phyloP scores from a whole-genome alignment of 768 basidiomycete genomes.

The Boletus rubescentipes region DNA sequence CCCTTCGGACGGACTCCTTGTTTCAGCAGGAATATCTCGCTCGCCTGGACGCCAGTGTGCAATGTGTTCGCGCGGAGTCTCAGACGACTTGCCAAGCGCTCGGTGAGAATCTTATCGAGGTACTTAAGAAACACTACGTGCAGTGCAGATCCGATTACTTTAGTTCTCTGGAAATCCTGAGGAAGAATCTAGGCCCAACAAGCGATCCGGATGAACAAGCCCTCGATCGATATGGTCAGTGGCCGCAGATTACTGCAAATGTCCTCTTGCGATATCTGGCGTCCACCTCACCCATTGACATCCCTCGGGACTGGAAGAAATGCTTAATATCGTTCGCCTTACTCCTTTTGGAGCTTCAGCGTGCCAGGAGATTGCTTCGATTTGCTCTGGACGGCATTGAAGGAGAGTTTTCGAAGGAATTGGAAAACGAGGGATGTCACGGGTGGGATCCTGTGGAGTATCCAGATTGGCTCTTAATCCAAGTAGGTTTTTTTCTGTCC shows the following conservation, averaged over 20 bases:
- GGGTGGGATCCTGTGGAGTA: slow-evolving; percentile 13
- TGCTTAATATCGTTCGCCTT: slow-evolving; percentile 29
- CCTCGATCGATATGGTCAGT: slow-evolving; percentile 12
- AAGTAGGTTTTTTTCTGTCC: slow-evolving; percentile 31
- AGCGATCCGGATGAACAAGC: neutral
- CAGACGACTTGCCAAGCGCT: too few species aligned
- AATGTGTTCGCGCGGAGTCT: too few species aligned
- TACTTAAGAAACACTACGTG: neutral
- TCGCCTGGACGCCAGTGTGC: too few species aligned
- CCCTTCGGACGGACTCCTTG: too few species aligned
- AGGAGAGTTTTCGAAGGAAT: slow-evolving; percentile 31
- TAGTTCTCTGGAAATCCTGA: neutral
- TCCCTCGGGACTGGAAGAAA: slow-evolving; percentile 27
- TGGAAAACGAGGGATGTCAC: slow-evolving; percentile 18
- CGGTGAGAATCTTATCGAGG: too few species aligned
- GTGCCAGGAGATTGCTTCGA: slow-evolving; percentile 5
- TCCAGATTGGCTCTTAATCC: slow-evolving; percentile 44
- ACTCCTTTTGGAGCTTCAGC: slow-evolving; percentile 19
- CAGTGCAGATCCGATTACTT: neutral
- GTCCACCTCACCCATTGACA: neutral
- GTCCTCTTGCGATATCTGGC: neutral
- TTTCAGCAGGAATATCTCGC: too few species aligned
- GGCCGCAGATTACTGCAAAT: slow-evolving; percentile 28
- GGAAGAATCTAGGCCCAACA: slow-evolving; percentile 10
- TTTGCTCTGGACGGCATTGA: slow-evolving; percentile 17